phyloP scores from a whole-genome alignment of 148 eudicot species.

The Rhododendron ovatum region DNA sequence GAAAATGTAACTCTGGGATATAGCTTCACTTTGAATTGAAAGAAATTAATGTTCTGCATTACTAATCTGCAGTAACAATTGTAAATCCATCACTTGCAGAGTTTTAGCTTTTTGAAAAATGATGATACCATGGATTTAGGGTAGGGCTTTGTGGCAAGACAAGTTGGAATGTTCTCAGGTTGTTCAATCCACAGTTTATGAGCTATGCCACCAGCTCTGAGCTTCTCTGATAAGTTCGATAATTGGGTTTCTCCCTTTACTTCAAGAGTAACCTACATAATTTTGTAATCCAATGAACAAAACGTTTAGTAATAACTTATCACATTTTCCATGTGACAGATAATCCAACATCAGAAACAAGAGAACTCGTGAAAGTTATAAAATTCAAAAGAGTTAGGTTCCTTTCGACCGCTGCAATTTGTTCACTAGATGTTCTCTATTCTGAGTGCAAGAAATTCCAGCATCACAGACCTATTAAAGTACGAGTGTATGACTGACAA shows the following conservation, averaged over 20 bases:
- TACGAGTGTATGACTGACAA: neutral
- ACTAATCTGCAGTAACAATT: neutral
- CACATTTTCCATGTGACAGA: neutral
- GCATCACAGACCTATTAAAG: neutral
- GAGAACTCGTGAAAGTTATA: neutral
- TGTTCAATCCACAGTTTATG: constrained; percentile 91
- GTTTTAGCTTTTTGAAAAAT: constrained; percentile 77
- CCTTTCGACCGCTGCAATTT: neutral
- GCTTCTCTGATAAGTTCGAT: constrained; percentile 62
- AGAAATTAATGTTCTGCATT: no score
- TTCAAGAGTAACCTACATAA: constrained; percentile 78
- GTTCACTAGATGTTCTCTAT: neutral
- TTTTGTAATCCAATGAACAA: constrained; percentile 8
- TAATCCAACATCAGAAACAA: neutral
- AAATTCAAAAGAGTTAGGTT: neutral
- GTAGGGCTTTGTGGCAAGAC: constrained; percentile 82
- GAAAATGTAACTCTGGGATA: neutral
- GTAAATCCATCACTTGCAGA: constrained; percentile 61
- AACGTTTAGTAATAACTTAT: neutral
- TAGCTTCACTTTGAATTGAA: neutral
- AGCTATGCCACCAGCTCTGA: constrained; percentile 43
- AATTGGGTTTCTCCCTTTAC: constrained; percentile 84
- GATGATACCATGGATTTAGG: constrained; percentile 67
- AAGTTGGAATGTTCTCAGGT: constrained; percentile 81
- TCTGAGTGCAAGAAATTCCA: neutral